Evolutionary conservation across 2,329 filamentous ascomycete species (phyloP), one percentile per base, ranked within the genome.

Genomic region (Pezicula radicicola): DNA sequence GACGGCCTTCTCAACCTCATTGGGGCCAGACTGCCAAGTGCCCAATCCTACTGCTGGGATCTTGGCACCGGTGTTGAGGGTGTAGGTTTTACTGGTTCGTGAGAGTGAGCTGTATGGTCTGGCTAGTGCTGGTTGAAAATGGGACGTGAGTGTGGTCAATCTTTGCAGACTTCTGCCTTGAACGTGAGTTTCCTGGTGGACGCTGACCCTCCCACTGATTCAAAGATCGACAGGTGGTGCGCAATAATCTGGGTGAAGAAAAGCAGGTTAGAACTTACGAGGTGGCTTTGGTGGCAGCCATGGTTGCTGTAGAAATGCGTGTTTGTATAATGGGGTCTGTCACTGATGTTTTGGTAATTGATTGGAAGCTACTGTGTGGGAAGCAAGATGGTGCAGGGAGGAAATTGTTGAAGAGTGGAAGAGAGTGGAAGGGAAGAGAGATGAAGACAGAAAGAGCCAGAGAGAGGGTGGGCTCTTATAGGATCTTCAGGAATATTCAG

Each of bases 31-130:
- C 66, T 91, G 87, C 88, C 88, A 92, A 51, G 89, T 92, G 51
- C 89, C 89, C 43, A 92, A 78, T 55, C 88, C 88, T 59, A 92
- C 71, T 61, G 85, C 84, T 51, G 88, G 87, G 55, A 94, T 94
- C 72, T 89, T 85, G 69, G 81, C 86, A 53, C 89, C 89, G 49
- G 84, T 86, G 73, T 89, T 88, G 69, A 90, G 81, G 60, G 81
- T 84, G 67, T 85, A 87, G 64, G 82, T 80, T 63, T 77, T 78
- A 55, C 67, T 70, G 52, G 55, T 52, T 39, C 30, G 30, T 8
- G 43, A 36, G 25, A 48, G 57, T 61, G 61, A 63, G 59, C 56
- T 58, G 40, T 48, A 56, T 44, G 49, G n/a, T 46, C 52, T 49
- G 33, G 51, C 30, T 48, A 18, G n/a, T 27, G 30, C 42, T 39